A percentile compares a stretch with the other conserved stretches of the same genome.
Conservation (phyloP, 805 yeast species). For the Torulaspora maleeae region DNA sequence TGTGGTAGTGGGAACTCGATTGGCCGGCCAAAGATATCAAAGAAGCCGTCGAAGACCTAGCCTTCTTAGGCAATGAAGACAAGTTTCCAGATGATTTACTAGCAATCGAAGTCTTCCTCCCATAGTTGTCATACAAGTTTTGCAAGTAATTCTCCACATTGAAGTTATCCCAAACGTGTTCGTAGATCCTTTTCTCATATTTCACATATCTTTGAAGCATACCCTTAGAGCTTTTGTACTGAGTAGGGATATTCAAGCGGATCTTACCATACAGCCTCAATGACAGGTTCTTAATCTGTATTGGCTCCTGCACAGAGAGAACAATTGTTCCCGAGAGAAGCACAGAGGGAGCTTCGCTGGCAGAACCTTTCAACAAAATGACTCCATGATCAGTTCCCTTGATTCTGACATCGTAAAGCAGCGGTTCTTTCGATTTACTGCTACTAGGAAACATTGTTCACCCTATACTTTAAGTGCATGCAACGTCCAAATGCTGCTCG, state of each 20-base stretch:
- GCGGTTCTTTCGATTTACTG: constrained; percentile 29
- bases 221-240: constrained; percentile 44
- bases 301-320: constrained; percentile 68
- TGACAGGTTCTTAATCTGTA: constrained; percentile 58
- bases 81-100: constrained; percentile 22
- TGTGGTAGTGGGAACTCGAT: constrained; percentile 33
- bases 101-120: constrained; percentile 18
- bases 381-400: constrained; percentile 72
- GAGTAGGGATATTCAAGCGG: constrained; percentile 61
- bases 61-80: constrained; percentile 27
- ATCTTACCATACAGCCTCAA: constrained; percentile 65
- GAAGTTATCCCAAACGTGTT: constrained; percentile 70
- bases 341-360: constrained; percentile 72
- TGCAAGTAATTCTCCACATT: constrained; percentile 45
- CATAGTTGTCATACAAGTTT: constrained; percentile 27
- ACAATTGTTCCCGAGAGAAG: constrained; percentile 74
- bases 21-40: constrained; percentile 32
- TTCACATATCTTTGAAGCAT: constrained; percentile 43
- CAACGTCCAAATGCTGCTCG: neutral
- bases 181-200: constrained; percentile 62
- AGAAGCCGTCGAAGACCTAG: constrained; percentile 35
- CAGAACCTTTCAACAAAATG: constrained; percentile 71
- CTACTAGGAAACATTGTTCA: constrained; percentile 14
- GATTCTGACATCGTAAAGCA: constrained; percentile 51
- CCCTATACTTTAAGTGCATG: neutral